These are phyloP conservation scores for Boletus rubroflammeus DNA, from an alignment of 768 basidiomycete species.

Conservation along the genomic window DNA sequence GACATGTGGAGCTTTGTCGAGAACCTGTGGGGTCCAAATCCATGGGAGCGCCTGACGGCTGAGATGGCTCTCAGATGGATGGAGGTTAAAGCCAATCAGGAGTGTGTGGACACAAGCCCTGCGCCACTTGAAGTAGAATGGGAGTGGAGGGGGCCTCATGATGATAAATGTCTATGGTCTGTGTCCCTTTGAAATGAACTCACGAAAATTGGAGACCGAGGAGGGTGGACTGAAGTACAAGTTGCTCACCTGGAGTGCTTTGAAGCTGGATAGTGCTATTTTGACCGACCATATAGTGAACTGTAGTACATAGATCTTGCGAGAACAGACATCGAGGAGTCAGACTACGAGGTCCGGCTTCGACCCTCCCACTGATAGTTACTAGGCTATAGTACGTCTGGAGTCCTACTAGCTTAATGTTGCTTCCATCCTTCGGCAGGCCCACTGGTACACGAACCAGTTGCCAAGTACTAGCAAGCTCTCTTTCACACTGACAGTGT, in stretches of 20 bases:
- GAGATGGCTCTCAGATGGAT: conserved; percentile 24
- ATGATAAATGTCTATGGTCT: conserved; percentile 13
- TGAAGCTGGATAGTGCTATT: background rate
- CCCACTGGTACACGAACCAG: no score
- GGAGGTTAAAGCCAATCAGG: conserved; percentile 10
- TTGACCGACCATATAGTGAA: background rate
- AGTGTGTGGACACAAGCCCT: conserved; percentile 3
- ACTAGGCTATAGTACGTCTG: no score
- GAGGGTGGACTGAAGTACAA: background rate
- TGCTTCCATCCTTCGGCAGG: no score
- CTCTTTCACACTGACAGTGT: no score
- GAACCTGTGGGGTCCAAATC: conserved; percentile 23
- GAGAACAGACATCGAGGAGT: background rate
- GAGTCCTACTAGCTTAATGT: no score
- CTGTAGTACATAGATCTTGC: background rate
- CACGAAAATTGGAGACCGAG: no score
- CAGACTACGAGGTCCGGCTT: background rate
- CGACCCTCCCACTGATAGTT: no score
- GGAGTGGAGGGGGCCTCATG: conserved; percentile 6
- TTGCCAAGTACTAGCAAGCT: no score
- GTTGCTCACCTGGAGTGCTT: background rate
- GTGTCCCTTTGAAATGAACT: conserved; percentile 2
- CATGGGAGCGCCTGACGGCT: conserved; percentile 25
- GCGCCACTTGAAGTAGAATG: conserved; percentile 17
- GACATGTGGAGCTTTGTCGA: conserved; percentile 32